phyloP scores from a whole-genome alignment of 495 filamentous ascomycete species.

The Penicilliopsis zonata region DNA sequence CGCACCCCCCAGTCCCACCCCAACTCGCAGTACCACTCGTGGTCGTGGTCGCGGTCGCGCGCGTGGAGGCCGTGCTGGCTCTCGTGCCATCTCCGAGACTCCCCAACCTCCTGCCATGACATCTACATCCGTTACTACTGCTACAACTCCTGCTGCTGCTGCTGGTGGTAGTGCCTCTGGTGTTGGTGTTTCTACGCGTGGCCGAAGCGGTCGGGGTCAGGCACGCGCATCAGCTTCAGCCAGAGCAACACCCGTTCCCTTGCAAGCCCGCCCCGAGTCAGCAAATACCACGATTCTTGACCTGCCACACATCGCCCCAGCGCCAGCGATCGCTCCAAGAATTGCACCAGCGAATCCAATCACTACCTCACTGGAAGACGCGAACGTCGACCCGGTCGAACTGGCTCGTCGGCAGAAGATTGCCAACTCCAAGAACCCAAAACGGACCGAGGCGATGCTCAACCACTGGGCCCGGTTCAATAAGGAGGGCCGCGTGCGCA shows the following conservation, averaged over 20 bases:
- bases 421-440: conserved; percentile 36
- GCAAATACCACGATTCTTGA: conserved; percentile 1
- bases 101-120: conserved; percentile 8
- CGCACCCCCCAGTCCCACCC: conserved; percentile 5
- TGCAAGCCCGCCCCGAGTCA: conserved; percentile 8
- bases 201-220: conserved; percentile 3
- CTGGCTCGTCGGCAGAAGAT: conserved; percentile 26
- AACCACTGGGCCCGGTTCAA: conserved; percentile 38
- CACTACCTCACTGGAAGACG: too few relatives aligned
- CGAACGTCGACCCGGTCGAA: conserved; percentile 19
- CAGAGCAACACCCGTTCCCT: conserved; percentile 1
- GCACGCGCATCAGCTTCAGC: conserved; percentile 2
- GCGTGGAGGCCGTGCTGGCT: conserved; percentile 26
- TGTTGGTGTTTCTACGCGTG: too few relatives aligned
- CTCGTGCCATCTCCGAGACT: conserved; percentile 14
- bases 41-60: conserved; percentile 40
- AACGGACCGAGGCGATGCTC: conserved; percentile 36
- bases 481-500: conserved; percentile 28
- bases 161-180: conserved; percentile 1
- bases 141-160: conserved; percentile 5
- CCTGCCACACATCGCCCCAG: conserved; percentile 12
- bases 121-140: conserved; percentile 5
- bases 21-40: conserved; percentile 23
- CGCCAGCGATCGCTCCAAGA: too few relatives aligned
- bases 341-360: too few relatives aligned